Conservation (phyloP, 345 rosid species). For the Pugionium cornutum region DNA sequence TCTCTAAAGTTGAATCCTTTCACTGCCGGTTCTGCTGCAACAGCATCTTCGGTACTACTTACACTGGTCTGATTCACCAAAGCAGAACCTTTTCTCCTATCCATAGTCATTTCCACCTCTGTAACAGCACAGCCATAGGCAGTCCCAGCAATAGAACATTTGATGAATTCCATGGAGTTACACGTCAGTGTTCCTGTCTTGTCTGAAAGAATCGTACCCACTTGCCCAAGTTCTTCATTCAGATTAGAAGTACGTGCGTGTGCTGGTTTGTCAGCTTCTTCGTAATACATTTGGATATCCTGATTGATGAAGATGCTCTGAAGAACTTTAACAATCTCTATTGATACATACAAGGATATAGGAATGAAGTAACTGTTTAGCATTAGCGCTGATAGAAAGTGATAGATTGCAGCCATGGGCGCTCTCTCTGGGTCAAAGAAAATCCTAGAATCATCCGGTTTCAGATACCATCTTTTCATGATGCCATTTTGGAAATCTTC, state of each 20-base stretch:
- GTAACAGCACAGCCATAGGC: conserved; percentile 85
- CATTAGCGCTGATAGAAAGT: conserved; percentile 77
- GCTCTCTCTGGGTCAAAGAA: conserved; percentile 65
- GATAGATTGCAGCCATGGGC: conserved; percentile 56
- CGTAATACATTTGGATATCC: conserved; percentile 83
- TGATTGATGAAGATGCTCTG: conserved; percentile 87
- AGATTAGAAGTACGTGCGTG: conserved; percentile 90
- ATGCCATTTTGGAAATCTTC: conserved; percentile 56
- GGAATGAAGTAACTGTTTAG: conserved; percentile 79
- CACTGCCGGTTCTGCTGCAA: conserved; percentile 41
- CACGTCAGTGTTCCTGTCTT: conserved; percentile 98
- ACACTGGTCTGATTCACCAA: conserved; percentile 37
- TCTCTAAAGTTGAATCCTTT: conserved; percentile 92
- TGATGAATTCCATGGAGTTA: conserved; percentile 97
- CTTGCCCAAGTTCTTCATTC: conserved; percentile 98
- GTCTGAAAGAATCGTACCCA: conserved; percentile 86
- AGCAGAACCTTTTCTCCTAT: conserved; percentile 56
- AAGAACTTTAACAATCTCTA: conserved; percentile 89
- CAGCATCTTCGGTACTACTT: conserved; percentile 37
- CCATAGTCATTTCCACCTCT: conserved; percentile 77
- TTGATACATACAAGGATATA: conserved; percentile 87
- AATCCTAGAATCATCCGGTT: conserved; percentile 55
- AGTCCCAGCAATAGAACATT: conserved; percentile 86
- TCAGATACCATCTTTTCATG: conserved; percentile 88
- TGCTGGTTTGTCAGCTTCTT: conserved; percentile 84